Evolutionary conservation across 352 stramenopile genomes (phyloP), one percentile per base, ranked within the genome.

Genomic region (Pythium monospermum): DNA sequence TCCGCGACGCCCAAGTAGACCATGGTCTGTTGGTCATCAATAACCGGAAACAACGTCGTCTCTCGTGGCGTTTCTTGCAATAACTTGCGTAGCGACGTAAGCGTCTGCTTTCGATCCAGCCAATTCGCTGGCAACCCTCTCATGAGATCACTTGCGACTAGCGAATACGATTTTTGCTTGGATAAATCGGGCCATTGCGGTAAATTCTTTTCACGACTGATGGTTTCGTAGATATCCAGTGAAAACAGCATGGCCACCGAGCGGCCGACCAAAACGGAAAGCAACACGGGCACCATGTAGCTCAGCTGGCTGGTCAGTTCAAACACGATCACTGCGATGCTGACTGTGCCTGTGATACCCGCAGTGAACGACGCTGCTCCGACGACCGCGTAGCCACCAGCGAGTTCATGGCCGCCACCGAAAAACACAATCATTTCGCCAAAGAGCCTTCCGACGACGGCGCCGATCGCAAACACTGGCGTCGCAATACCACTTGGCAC

Each of bases 161-260:
- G 74, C 1, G 56, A 66, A 59, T 92, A 94, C 19, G 77, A 92
- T 26, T 68, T 70, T 44, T 93, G 82, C 43, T 87, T 82, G 10
- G 75, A 86, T 23, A 93, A 61, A 49, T 87, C 75, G 10, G 82
- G 83, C 76, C 80, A 91, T 46, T 85, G 79, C 18, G 83, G 83
- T 35, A 93, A 69, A 41, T 85, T 83, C 57, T 87, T 89, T 33
- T 90, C 70, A 12, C 80, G 69, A 26, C 73, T 76, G 52, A 92
- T 90, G 3, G 75, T 90, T 58, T 94, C 82, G 61, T 92, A 93
- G 59, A 93, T 82, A 49, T 88, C 77, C 22, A 91, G 73, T 8
- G 79, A 87, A 43, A 92, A 87, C 23, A 82, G 69, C 11, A 75
- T 58, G 7, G 77, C 79, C 23, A 91, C 73, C 2, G 69, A 69